phyloP scores from a whole-genome alignment of 306 rosid genomes.

The Elaeagnus macrophylla region DNA sequence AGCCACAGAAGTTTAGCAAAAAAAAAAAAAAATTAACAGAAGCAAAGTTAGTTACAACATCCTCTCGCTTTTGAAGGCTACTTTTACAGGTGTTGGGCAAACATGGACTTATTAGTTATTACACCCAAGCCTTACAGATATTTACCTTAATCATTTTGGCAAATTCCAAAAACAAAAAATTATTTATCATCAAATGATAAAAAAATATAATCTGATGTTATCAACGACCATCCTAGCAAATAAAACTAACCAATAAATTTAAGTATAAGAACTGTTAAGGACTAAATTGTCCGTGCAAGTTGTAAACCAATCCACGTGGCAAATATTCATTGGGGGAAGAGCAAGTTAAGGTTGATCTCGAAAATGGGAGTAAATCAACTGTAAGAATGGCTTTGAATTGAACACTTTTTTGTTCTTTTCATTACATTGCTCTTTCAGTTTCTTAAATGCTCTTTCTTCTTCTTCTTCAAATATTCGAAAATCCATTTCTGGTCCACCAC shows the following conservation, averaged over 20 bases:
- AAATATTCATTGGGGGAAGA: background rate
- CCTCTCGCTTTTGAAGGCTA: slow-evolving; percentile 18
- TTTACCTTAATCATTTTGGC: background rate
- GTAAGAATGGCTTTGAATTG: slow-evolving; percentile 8
- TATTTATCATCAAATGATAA: background rate
- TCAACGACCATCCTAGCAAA: too few relatives aligned
- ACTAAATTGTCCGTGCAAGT: too few relatives aligned
- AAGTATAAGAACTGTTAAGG: too few relatives aligned
- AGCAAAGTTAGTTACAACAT: slow-evolving; percentile 23
- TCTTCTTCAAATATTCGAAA: slow-evolving; percentile 68
- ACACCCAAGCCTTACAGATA: slow-evolving; percentile 10
- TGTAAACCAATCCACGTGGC: background rate
- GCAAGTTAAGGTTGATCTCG: background rate
- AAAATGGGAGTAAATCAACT: slow-evolving; percentile 2
- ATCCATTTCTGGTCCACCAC: slow-evolving; percentile 68
- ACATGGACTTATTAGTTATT: background rate
- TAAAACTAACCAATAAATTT: too few relatives aligned
- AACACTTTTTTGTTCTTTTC: slow-evolving; percentile 19
- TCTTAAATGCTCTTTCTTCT: slow-evolving; percentile 10
- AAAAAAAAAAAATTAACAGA: too few relatives aligned
- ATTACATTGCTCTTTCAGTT: background rate
- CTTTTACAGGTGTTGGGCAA: slow-evolving; percentile 26
- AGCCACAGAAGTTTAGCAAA: too few relatives aligned
- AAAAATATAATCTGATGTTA: too few relatives aligned
- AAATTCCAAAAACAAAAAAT: background rate